Evolutionary conservation across 495 filamentous ascomycete genomes (phyloP), one percentile per base, ranked within the genome.

Genomic region (Aspergillus biplanus): DNA sequence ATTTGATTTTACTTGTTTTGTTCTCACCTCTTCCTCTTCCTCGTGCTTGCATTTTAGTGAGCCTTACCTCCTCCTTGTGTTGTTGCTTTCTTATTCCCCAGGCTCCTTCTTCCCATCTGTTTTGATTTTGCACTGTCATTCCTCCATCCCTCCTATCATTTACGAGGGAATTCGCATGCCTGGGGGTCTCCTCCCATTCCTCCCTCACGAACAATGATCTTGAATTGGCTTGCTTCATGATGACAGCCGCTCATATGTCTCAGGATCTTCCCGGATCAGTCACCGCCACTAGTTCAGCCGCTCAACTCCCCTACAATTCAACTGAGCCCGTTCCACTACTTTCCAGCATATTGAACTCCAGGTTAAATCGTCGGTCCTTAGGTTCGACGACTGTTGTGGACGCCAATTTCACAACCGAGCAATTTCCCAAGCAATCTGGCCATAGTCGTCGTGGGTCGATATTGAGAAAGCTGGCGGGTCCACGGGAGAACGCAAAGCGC

Each of bases 401-500:
- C 52, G 62, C 68, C 33, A 70, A 64, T 47, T 61, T 61, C 44
- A 61, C 66, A 52, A 67, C 73, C 53, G 68, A 73, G 52, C 62
- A 70, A 61, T 66, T 69, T 33, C 63, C 75, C 21, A 74, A 63
- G 33, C 33, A 71, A 59, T 65, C 66, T 33, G 60, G 65, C 52
- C 58, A 63, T 32, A 61, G 50, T 66, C 75, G 72, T 42, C 70
- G 76, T 58, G 66, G 64, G 35, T 74, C 75, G 6, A 65, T 80
- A 27, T 58, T 81, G 47, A 71, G 60, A 71, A 82, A 78, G 69
- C 71, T 83, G 74, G 78, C 78, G 69, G 73, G 75, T 32, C 76
- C 80, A 69, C 78, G 79, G 58, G 80, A 83, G 62, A 80, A 78
- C 74, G 79, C 80, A 65, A 79, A 80, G 75, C 79, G 79, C 56